Evolutionary conservation across 306 rosid genomes (phyloP).

Genomic region (Vigna reflexopilosa): DNA sequence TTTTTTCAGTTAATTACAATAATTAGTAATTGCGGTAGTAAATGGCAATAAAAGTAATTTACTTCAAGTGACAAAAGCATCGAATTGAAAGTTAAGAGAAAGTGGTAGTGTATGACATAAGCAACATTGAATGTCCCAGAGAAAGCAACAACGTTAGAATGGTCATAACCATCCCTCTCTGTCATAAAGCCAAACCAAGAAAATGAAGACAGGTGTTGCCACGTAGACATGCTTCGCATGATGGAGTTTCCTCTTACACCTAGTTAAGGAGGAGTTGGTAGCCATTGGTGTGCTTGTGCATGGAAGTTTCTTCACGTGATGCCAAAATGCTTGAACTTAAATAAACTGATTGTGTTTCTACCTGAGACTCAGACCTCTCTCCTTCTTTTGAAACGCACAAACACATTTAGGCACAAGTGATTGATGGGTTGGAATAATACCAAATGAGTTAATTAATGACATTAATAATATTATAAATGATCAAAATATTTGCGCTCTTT

Average conservation of each 20-base stretch:
- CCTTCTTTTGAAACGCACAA: not conserved
- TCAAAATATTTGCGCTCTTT: too few species aligned
- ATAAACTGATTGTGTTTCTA: slow-evolving; percentile 4
- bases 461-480: too few species aligned
- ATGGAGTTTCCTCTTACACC: slow-evolving; percentile 64
- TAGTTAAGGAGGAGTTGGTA: not conserved
- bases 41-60: not conserved
- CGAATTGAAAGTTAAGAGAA: not conserved
- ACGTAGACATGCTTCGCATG: slow-evolving; percentile 62
- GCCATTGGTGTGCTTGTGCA: slow-evolving; percentile 7
- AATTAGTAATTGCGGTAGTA: not conserved
- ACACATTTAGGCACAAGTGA: not conserved
- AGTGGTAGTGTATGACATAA: slow-evolving; percentile 45
- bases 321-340: slow-evolving; percentile 43
- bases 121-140: slow-evolving; percentile 46
- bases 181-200: too few species aligned
- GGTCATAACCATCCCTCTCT: not conserved
- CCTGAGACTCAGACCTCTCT: not conserved
- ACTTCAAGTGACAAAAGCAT: not conserved
- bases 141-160: slow-evolving; percentile 39
- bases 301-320: not conserved
- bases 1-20: not conserved
- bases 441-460: too few species aligned
- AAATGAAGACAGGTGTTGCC: slow-evolving; percentile 28
- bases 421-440: not conserved